Base-by-base conservation (phyloP, 2,329 filamentous ascomycete species). In the Neofusicoccum sp. region DNA sequence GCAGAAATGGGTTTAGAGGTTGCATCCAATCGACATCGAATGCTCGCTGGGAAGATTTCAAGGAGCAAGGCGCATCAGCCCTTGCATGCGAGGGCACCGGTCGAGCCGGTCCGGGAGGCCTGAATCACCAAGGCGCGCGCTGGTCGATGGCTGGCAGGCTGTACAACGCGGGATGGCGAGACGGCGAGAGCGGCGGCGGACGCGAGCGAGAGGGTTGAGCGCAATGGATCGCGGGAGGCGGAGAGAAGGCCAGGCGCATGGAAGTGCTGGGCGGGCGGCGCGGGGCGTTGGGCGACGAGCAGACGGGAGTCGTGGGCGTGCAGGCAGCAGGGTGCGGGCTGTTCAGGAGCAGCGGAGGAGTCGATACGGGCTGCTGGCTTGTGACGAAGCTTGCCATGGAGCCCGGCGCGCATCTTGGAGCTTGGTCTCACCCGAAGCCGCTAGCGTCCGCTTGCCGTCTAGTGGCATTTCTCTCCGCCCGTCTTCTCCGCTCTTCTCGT, bases 1-100 rank as follows among this genome's bases (percentile, higher is more conserved):
- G 89, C 78, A 99, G 85, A 80, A 97, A 98, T 76, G 95, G 95
- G 80, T 99, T 99, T 87, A 98, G 85, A 82, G 95, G 91, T 88
- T 93, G 93, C 93, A 96, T 96, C 87, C 89, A 89, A 82, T 78
- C 79, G 73, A 75, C 70, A 69, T 68, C 24, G 63, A 63, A 56
- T 38, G 59, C 59, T 47, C 20, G 41, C 45, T 53, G 38, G 33
- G 41, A 24, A 56, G 43, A 41, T n/a, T n/a, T 28, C 24, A 40
- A 31, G 30, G 59, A 48, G 49, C 59, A 57, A 49, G 49, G 59
- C 59, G 59, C 59, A 54, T 56, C 30, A 48, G 59, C 40, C 49
- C 59, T 51, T 53, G 58, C 59, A 43, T 53, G 38, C 31, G 51
- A 41, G 51, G 57, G 51, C 34, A 57, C 59, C 59, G 49, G 59